Conservation (phyloP, 139 green algal species). For the Chlamydomonas sp. region DNA sequence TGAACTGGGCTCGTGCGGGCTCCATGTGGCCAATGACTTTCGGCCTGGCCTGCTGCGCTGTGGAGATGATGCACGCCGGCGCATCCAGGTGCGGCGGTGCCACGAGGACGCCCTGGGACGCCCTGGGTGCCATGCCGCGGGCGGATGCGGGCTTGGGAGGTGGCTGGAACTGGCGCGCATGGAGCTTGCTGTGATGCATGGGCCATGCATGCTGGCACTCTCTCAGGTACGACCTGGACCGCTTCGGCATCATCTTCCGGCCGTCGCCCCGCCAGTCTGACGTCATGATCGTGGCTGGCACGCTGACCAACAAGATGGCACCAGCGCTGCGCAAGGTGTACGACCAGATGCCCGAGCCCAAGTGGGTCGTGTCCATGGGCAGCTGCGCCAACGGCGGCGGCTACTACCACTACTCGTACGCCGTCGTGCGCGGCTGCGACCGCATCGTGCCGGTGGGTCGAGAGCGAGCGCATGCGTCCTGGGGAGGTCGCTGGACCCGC, state of each 20-base stretch:
- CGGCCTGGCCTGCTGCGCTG: constrained; percentile 89
- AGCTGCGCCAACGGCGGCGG: constrained; percentile 92
- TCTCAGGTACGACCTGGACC: constrained; percentile 47
- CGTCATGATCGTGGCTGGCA: constrained; percentile 96
- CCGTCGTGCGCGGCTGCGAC: constrained; percentile 91
- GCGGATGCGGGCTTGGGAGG: too few species aligned
- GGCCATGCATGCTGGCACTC: constrained; percentile 83
- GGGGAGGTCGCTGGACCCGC: too few species aligned
- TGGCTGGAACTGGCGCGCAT: constrained; percentile 17
- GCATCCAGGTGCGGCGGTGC: constrained; percentile 19
- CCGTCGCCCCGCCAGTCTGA: constrained; percentile 86
- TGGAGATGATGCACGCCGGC: constrained; percentile 92
- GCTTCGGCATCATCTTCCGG: constrained; percentile 96
- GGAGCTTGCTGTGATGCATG: constrained; percentile 89
- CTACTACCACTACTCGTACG: constrained; percentile 98
- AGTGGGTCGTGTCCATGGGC: constrained; percentile 96
- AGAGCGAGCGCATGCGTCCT: too few species aligned
- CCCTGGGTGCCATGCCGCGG: too few species aligned
- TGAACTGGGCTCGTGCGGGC: constrained; percentile 86
- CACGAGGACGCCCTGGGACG: too few species aligned
- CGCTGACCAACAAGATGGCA: constrained; percentile 97
- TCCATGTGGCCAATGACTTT: constrained; percentile 98
- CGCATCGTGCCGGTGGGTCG: constrained; percentile 85
- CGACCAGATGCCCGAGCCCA: constrained; percentile 93
- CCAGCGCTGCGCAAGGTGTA: constrained; percentile 93